phyloP scores from a whole-genome alignment of 768 basidiomycete species.

The Strobilomyces echinocephalus region DNA sequence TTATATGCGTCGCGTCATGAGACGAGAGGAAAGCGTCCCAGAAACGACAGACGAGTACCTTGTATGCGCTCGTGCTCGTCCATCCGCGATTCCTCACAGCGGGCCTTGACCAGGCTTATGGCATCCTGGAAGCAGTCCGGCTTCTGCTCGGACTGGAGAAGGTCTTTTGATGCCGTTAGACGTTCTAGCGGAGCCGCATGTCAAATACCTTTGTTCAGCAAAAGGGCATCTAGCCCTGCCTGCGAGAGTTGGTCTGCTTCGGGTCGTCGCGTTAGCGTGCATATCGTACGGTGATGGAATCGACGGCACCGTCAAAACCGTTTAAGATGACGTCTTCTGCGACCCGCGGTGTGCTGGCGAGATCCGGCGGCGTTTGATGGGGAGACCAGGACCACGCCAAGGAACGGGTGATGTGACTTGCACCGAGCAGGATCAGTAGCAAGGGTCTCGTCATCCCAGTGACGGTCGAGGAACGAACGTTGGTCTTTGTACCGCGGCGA shows the following conservation, averaged over 20 bases:
- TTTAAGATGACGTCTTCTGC: constrained; percentile 11
- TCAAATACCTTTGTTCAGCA: constrained; percentile 13
- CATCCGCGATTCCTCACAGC: constrained; percentile 55
- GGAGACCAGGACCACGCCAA: constrained; percentile 29
- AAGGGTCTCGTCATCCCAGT: constrained; percentile 6
- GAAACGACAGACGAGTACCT: constrained; percentile 35
- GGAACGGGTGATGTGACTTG: constrained; percentile 8
- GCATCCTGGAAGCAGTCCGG: constrained; percentile 63
- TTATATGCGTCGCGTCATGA: constrained; percentile 34
- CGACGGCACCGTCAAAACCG: constrained; percentile 19
- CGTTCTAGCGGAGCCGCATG: constrained; percentile 1
- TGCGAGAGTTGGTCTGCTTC: constrained; percentile 19
- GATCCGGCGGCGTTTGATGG: constrained; percentile 23
- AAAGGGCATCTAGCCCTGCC: constrained; percentile 14
- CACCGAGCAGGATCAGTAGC: constrained; percentile 10
- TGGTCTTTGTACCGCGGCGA: background rate
- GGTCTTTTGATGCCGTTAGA: constrained; percentile 30
- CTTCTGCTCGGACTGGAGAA: constrained; percentile 41
- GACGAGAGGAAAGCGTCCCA: background rate
- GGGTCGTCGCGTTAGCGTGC: constrained; percentile 10
- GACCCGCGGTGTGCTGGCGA: constrained; percentile 2
- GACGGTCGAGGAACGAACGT: background rate
- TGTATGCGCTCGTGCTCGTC: constrained; percentile 57
- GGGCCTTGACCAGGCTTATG: constrained; percentile 41
- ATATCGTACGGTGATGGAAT: constrained; percentile 4